Conservation (phyloP, 2,329 filamentous ascomycete species). For the Chaetomiaceae sp. region DNA sequence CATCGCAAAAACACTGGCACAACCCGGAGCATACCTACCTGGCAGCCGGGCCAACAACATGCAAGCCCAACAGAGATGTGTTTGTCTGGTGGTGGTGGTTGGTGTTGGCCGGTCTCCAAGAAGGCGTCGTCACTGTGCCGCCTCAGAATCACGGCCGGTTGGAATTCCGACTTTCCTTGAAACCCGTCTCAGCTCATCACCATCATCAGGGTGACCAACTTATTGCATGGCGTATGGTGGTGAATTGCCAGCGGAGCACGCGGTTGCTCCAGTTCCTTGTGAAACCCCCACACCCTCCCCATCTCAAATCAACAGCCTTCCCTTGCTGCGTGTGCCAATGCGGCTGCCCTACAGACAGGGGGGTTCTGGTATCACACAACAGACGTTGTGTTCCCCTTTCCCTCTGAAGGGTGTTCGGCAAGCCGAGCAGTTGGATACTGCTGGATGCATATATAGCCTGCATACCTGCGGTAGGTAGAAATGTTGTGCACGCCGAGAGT, state of each 20-base stretch:
- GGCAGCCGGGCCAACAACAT: neutral
- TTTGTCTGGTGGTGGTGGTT: too few relatives aligned
- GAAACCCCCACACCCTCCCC: conserved; percentile 7
- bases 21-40: too few relatives aligned
- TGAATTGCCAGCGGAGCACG: neutral
- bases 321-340: conserved; percentile 9
- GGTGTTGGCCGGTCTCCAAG: neutral
- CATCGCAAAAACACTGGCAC: neutral
- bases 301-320: neutral
- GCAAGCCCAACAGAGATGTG: neutral
- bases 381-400: neutral
- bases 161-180: neutral
- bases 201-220: too few relatives aligned
- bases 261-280: neutral
- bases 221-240: neutral
- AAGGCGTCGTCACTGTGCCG: neutral
- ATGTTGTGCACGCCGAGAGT: too few relatives aligned
- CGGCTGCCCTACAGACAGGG: conserved; percentile 8
- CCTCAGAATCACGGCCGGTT: neutral
- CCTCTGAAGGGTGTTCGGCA: too few relatives aligned
- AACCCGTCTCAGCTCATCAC: conserved; percentile 4
- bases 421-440: too few relatives aligned
- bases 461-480: too few relatives aligned
- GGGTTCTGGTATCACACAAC: neutral
- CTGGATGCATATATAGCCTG: too few relatives aligned